phyloP scores from a whole-genome alignment of 2,329 filamentous ascomycete species.

The Cladosporium oxysporum region DNA sequence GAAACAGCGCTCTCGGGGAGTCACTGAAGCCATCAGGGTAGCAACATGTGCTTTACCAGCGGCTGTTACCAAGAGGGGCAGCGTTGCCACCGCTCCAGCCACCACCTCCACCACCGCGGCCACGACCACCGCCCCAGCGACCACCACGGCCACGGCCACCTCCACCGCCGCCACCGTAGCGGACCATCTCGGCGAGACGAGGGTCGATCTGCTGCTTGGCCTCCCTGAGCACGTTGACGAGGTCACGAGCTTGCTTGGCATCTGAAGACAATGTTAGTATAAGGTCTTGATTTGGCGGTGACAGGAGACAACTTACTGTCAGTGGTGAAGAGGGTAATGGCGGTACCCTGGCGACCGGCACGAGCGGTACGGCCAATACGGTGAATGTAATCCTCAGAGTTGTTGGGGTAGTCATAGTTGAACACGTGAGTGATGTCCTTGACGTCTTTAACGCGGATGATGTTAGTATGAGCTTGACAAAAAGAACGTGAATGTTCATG shows the following conservation, averaged over 20 bases:
- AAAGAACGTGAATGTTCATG: conserved; percentile 45
- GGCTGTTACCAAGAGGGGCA: conserved; percentile 58
- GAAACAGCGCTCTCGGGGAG: background rate
- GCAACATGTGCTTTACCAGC: conserved; percentile 50
- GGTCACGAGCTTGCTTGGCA: conserved; percentile 78
- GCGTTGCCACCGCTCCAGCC: conserved; percentile 60
- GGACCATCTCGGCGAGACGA: conserved; percentile 90
- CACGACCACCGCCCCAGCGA: conserved; percentile 58
- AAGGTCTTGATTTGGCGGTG: background rate
- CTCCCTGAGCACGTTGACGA: conserved; percentile 88
- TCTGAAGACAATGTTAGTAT: conserved; percentile 43
- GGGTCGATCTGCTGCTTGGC: conserved; percentile 98
- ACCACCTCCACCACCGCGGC: conserved; percentile 33
- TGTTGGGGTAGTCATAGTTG: conserved; percentile 99
- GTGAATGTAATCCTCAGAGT: conserved; percentile 70
- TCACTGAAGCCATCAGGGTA: background rate
- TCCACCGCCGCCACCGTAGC: conserved; percentile 83
- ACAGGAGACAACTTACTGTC: conserved; percentile 73
- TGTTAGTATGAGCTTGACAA: conserved; percentile 35
- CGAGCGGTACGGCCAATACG: conserved; percentile 69
- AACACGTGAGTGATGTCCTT: conserved; percentile 99
- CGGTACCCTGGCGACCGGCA: conserved; percentile 86
- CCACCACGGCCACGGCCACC: conserved; percentile 62
- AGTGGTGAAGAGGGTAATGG: conserved; percentile 98
- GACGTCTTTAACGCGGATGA: conserved; percentile 82